Evolutionary conservation across 257 asterid species (phyloP).

Genomic region (Marsdenia floribunda): DNA sequence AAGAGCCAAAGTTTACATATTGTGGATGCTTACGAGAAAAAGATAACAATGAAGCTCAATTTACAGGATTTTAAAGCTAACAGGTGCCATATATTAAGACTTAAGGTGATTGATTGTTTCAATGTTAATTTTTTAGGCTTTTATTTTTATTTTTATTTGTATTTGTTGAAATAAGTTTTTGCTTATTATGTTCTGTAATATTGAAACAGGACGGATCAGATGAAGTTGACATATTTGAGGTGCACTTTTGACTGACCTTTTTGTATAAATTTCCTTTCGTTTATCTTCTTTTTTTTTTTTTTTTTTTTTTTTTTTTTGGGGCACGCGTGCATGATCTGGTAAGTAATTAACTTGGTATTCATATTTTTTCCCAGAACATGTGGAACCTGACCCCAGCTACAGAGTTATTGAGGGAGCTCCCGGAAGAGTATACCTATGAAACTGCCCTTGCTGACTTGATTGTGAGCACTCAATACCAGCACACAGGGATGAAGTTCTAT

Average conservation of each 20-base stretch:
- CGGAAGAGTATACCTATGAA: slow-evolving; percentile 55
- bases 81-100: slow-evolving; percentile 36
- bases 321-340: background rate
- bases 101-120: slow-evolving; percentile 33
- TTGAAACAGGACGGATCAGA: slow-evolving; percentile 56
- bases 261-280: background rate
- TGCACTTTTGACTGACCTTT: slow-evolving; percentile 13
- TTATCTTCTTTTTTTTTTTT: background rate
- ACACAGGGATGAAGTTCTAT: background rate
- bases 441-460: slow-evolving; percentile 82
- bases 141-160: background rate
- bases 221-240: slow-evolving; percentile 52
- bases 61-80: slow-evolving; percentile 28
- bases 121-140: background rate
- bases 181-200: slow-evolving; percentile 1
- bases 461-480: slow-evolving; percentile 33
- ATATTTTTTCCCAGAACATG: slow-evolving; percentile 50
- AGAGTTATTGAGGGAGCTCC: slow-evolving; percentile 61
- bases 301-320: background rate
- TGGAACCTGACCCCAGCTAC: slow-evolving; percentile 84
- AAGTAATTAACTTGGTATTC: slow-evolving; percentile 5
- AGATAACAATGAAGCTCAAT: slow-evolving; percentile 22
- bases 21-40: slow-evolving; percentile 34
- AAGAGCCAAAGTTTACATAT: slow-evolving; percentile 32
- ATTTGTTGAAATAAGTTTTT: slow-evolving; percentile 2